phyloP scores from a whole-genome alignment of 305 asterid genomes.

The Solanum hybrid region DNA sequence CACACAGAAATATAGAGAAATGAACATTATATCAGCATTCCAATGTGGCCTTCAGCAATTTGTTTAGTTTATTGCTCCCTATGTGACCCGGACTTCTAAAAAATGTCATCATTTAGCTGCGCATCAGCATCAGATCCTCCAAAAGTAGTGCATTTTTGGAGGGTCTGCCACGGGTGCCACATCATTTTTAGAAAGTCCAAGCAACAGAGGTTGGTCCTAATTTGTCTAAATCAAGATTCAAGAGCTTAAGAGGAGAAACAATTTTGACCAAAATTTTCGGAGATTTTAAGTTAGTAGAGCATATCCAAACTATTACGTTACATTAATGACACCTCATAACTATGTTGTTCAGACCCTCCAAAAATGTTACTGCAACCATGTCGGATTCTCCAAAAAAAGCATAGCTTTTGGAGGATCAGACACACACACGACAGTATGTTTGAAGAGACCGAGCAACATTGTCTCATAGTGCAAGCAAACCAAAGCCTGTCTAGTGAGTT shows the following conservation, averaged over 20 bases:
- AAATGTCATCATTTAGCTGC: background rate
- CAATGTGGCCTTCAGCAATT: background rate
- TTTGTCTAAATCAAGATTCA: background rate
- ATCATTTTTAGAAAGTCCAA: background rate
- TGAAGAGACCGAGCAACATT: background rate
- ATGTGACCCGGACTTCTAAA: background rate
- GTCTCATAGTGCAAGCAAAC: background rate
- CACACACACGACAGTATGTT: background rate
- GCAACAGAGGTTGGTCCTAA: background rate
- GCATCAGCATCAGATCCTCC: background rate
- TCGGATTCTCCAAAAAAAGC: background rate
- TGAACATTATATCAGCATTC: background rate
- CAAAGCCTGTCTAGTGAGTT: background rate
- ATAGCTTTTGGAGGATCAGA: background rate
- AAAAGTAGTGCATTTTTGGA: background rate
- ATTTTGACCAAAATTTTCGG: background rate
- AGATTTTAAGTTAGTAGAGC: background rate
- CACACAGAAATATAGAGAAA: background rate
- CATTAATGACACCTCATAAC: background rate
- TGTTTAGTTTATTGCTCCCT: background rate
- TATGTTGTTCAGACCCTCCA: background rate
- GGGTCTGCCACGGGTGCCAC: background rate
- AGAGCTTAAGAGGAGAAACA: background rate
- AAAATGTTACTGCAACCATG: background rate
- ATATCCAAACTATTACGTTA: background rate